Evolutionary conservation across 345 rosid species (phyloP).

Genomic region (Salix suchowensis): DNA sequence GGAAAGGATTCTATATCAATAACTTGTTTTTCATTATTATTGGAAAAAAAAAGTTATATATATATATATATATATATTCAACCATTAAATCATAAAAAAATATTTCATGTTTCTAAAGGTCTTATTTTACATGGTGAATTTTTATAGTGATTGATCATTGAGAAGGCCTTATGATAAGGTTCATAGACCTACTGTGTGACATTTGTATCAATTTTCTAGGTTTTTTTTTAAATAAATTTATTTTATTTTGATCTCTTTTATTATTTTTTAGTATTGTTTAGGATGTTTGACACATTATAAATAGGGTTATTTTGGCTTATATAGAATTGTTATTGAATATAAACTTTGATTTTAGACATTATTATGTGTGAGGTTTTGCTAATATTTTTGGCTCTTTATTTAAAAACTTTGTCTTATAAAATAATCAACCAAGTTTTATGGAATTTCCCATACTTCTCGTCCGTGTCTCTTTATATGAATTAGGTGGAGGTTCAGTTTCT

Average conservation of each 20-base stretch:
- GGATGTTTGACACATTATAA: background rate
- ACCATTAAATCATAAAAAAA: too few species aligned
- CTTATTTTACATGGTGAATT: too few species aligned
- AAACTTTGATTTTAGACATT: too few species aligned
- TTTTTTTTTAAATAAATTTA: background rate
- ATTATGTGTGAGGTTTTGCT: background rate
- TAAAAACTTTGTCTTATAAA: background rate
- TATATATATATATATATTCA: too few species aligned
- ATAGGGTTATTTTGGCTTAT: background rate
- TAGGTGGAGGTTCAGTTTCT: too few species aligned
- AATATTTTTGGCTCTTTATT: background rate
- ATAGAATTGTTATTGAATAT: background rate
- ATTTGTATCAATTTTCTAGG: background rate
- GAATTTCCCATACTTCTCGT: too few species aligned
- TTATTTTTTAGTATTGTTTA: background rate
- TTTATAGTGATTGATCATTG: background rate
- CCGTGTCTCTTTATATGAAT: background rate
- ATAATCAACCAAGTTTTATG: too few species aligned
- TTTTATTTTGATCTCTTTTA: background rate
- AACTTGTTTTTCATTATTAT: too few species aligned
- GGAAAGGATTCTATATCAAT: too few species aligned
- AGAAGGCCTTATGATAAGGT: too few species aligned
- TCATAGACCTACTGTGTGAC: background rate
- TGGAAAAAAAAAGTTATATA: too few species aligned
- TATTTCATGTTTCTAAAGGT: too few species aligned